Evolutionary conservation across 495 filamentous ascomycete genomes (phyloP).

Genomic region (Annulohypoxylon moriforme): DNA sequence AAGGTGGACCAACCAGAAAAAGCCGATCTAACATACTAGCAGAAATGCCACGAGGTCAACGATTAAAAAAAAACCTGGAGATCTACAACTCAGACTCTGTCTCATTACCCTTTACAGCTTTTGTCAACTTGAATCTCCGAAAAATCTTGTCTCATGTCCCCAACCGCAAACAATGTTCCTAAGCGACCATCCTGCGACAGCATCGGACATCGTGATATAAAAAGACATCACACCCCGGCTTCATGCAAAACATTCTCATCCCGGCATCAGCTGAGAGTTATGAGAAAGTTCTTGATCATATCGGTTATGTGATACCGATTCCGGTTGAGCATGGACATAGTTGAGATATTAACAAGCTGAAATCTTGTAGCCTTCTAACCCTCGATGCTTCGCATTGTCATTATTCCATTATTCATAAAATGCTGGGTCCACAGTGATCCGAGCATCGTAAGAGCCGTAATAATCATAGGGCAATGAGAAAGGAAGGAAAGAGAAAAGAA

Average conservation of each 20-base stretch:
- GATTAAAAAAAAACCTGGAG: constrained; percentile 20
- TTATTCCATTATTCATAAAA: background rate
- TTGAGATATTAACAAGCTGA: constrained; percentile 4
- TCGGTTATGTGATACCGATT: constrained; percentile 22
- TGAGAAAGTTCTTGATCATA: constrained; percentile 12
- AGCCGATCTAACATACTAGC: constrained; percentile 21
- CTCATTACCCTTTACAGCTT: constrained; percentile 10
- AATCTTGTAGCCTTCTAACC: constrained; percentile 3
- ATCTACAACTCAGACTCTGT: constrained; percentile 22
- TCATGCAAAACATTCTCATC: constrained; percentile 26
- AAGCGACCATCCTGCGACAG: constrained; percentile 7
- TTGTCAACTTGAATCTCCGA: constrained; percentile 27
- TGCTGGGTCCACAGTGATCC: constrained; percentile 13
- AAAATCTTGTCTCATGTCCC: constrained; percentile 7
- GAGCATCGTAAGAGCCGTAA: constrained; percentile 25
- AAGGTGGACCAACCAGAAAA: constrained; percentile 20
- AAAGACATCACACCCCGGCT: constrained; percentile 7
- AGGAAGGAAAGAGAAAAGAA: background rate
- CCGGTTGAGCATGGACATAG: constrained; percentile 1
- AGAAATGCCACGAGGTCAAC: constrained; percentile 6
- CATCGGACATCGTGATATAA: constrained; percentile 20
- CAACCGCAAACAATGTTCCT: background rate
- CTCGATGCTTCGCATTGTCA: constrained; percentile 10
- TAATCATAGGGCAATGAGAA: constrained; percentile 14
- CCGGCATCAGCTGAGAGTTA: constrained; percentile 6